Conservation (phyloP, 176 grass and related monocot genomes). For the Saccharum officinarum region DNA sequence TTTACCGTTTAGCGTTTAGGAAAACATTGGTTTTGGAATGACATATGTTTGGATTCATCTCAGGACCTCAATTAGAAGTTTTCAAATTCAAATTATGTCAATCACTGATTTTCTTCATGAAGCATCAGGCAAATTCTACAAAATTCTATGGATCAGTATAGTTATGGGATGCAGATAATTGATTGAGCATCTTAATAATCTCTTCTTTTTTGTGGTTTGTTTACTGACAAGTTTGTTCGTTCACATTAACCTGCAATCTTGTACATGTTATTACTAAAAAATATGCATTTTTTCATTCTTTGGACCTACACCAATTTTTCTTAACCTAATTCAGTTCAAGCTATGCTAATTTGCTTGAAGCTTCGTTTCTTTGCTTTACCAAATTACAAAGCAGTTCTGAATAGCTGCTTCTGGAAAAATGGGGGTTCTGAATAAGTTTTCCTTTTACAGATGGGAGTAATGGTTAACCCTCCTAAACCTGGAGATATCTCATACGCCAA, state of each 20-base stretch:
- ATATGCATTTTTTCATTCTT: background rate
- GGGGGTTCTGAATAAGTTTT: background rate
- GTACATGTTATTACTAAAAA: background rate
- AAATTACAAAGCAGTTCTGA: slow-evolving; percentile 22
- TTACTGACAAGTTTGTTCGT: background rate
- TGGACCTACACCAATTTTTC: background rate
- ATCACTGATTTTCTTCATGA: background rate
- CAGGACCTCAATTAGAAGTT: background rate
- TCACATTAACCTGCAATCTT: background rate
- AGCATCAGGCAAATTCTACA: background rate
- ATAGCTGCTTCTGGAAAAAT: background rate
- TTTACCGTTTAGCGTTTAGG: no score
- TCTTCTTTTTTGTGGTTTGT: background rate
- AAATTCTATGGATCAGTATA: background rate
- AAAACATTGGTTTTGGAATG: background rate
- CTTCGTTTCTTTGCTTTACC: slow-evolving; percentile 17
- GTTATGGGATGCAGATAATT: background rate
- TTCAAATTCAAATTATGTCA: background rate
- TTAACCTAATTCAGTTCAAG: slow-evolving; percentile 13
- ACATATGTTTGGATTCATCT: background rate
- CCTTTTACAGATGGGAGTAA: slow-evolving; percentile 80
- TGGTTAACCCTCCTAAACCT: slow-evolving; percentile 98
- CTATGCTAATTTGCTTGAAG: background rate
- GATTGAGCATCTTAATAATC: background rate
- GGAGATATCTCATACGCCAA: slow-evolving; percentile 92